A percentile compares a stretch with the other conserved stretches of the same genome.
These are phyloP conservation scores for Apiospora marii DNA, from an alignment of 2,329 filamentous ascomycete genomes.

Conservation along the genomic window DNA sequence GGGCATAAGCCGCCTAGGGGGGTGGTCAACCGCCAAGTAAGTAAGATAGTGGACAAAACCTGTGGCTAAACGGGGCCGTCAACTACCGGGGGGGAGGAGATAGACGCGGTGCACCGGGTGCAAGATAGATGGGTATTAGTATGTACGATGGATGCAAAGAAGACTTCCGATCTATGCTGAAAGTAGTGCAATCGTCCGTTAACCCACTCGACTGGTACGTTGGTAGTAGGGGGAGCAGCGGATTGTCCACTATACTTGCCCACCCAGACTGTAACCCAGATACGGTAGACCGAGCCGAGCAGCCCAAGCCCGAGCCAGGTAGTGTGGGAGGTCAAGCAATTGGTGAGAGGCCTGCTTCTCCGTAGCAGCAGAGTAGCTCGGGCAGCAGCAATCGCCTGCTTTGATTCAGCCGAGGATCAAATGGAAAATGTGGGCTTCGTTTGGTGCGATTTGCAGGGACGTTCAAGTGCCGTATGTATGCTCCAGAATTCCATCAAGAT, in stretches of 20 bases:
- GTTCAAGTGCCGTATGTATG: slow-evolving; percentile 26
- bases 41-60: slow-evolving; percentile 4
- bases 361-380: neutral
- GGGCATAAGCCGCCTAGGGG: slow-evolving; percentile 8
- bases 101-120: neutral
- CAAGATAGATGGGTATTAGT: neutral
- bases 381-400: slow-evolving; percentile 8
- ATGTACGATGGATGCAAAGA: slow-evolving; percentile 21
- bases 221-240: neutral
- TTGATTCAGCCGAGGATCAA: slow-evolving; percentile 4
- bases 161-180: slow-evolving; percentile 11
- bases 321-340: neutral
- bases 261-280: neutral
- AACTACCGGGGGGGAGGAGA: slow-evolving; percentile 12
- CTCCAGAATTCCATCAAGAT: slow-evolving; percentile 19
- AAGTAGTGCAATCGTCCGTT: slow-evolving; percentile 9
- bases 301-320: neutral
- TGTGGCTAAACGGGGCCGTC: slow-evolving; percentile 1
- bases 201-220: neutral
- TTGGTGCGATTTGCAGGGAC: slow-evolving; percentile 14
- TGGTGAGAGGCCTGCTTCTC: neutral
- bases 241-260: slow-evolving; percentile 3
- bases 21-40: slow-evolving; percentile 4
- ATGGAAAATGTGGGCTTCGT: slow-evolving; percentile 10
- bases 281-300: slow-evolving; percentile 5